Evolutionary conservation across 208 protist species (phyloP), one percentile per base, ranked within the genome.

Genomic region (Histomonas meleagridis): DNA sequence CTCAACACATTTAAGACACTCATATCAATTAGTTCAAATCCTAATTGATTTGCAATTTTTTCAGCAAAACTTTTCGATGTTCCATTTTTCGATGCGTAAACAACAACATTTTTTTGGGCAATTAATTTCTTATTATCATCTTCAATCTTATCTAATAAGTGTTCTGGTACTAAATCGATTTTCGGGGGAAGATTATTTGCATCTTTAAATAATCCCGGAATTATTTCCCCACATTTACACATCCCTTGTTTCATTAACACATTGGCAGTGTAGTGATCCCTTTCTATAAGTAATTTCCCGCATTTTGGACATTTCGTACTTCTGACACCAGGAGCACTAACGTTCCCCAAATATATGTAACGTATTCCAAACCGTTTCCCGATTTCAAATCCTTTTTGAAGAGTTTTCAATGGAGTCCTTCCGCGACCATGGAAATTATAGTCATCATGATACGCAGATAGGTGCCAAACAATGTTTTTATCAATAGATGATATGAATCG

Each of bases 391-490:
- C 46, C 76, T 14, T 46, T 46, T 46, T 86, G 14, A 35, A 86
- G 76, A 7, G 76, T 86, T 38, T 51, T 7, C 18, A 86, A 14
- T 16, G 76, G 76, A 57, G 76, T 86, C 10, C 76, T 43, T 51
- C 76, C 76, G 10, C 43, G 23, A 26, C 76, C 76, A 51, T 32
- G 16, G 46, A 86, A 86, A 12, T 86, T 51, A 48, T 86, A 86
- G 18, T 86, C 76, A 86, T 86, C 76, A 48, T 86, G 76, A 55
- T 86, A 86, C 14, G 76, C 76, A 38, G 76, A 86, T 38, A 86
- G 5, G 26, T 86, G 76, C 76, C 76, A 86, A 26, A n/a, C 26
- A 55, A 86, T 86, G 38, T 86, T 26, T 86, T 86, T 86, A n/a
- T 46, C 76, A 16, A 86, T 28, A 55, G 26, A 28, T 26, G 76